Conservation (phyloP, 495 filamentous ascomycete genomes). For the Aspergillus diversus region DNA sequence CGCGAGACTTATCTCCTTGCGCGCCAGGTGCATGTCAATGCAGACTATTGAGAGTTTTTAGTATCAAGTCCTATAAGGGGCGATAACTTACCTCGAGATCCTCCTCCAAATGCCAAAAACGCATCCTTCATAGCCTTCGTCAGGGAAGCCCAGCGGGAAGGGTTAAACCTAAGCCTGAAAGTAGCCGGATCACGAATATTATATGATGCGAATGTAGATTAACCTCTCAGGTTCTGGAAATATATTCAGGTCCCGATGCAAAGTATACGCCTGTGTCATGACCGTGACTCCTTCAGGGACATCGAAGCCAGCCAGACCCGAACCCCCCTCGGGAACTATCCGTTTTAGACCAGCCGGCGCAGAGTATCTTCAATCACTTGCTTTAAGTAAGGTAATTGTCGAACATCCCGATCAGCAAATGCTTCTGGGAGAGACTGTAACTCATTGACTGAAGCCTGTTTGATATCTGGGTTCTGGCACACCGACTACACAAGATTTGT, state of each 20-base stretch:
- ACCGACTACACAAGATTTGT: conserved; percentile 42
- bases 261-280: conserved; percentile 46
- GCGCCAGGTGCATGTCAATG: conserved; percentile 41
- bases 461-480: conserved; percentile 22
- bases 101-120: conserved; percentile 57
- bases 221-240: conserved; percentile 36
- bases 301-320: conserved; percentile 30
- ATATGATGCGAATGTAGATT: neutral
- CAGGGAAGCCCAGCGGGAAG: conserved; percentile 43
- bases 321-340: conserved; percentile 34
- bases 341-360: conserved; percentile 49
- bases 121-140: conserved; percentile 57
- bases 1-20: conserved; percentile 40
- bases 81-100: conserved; percentile 40
- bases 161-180: conserved; percentile 39
- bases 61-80: neutral
- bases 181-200: neutral
- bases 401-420: conserved; percentile 32
- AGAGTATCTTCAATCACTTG: conserved; percentile 59
- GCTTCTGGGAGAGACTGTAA: conserved; percentile 15
- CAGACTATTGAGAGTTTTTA: conserved; percentile 35
- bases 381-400: conserved; percentile 47
- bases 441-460: conserved; percentile 25
- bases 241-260: conserved; percentile 41
- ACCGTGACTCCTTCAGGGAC: conserved; percentile 39